Evolutionary conservation across 2,329 filamentous ascomycete species (phyloP).

Genomic region (Ascochyta fabae): DNA sequence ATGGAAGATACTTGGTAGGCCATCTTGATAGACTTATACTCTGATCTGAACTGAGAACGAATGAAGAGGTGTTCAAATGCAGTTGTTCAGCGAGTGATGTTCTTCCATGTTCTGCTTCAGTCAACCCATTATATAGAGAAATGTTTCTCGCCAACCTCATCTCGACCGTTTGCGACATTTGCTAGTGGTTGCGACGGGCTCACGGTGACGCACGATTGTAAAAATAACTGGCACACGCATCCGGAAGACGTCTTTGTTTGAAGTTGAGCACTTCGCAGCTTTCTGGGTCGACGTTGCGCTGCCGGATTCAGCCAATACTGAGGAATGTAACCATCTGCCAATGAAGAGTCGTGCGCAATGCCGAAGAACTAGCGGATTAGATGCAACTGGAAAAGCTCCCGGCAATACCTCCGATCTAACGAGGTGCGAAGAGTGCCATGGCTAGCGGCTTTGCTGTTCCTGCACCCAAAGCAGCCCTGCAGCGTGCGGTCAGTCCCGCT

Average conservation of each 20-base stretch:
- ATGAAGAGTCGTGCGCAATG: slow-evolving; percentile 10
- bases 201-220: slow-evolving; percentile 1
- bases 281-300: slow-evolving; percentile 14
- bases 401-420: neutral
- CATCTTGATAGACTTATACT: slow-evolving; percentile 13
- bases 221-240: slow-evolving; percentile 15
- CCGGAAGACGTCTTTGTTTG: slow-evolving; percentile 15
- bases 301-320: slow-evolving; percentile 13
- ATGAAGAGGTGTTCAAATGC: slow-evolving; percentile 9
- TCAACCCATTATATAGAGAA: slow-evolving; percentile 12
- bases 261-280: slow-evolving; percentile 10
- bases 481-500: slow-evolving; percentile 12
- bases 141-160: slow-evolving; percentile 3
- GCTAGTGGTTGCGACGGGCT: slow-evolving; percentile 4
- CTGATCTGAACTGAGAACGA: slow-evolving; percentile 13
- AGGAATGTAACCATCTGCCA: slow-evolving; percentile 14
- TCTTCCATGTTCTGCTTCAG: slow-evolving; percentile 1
- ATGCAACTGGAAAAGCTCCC: slow-evolving; percentile 10
- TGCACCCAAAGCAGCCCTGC: slow-evolving; percentile 10
- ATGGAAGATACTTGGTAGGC: slow-evolving; percentile 17
- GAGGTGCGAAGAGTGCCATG: slow-evolving; percentile 5
- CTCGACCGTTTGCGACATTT: slow-evolving; percentile 15
- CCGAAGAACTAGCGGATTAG: neutral
- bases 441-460: slow-evolving; percentile 1
- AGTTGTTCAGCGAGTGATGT: slow-evolving; percentile 14